Percentiles rank a stretch among this genome's conserved stretches.
These are phyloP conservation scores for Pleurotus pulmonarius DNA, from an alignment of 768 basidiomycete species.

Conservation along the genomic window DNA sequence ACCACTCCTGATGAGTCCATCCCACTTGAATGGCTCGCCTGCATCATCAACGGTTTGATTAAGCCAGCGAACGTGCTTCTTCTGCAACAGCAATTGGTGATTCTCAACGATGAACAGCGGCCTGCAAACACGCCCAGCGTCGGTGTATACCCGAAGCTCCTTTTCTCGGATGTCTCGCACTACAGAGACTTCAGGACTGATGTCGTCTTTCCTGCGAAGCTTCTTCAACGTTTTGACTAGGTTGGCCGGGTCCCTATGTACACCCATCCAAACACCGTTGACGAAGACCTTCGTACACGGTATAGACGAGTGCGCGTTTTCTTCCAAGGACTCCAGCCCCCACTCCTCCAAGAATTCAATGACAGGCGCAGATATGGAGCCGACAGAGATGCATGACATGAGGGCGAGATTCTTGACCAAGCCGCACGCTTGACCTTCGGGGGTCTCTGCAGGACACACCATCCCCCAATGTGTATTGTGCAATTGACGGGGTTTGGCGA, in stretches of 20 bases:
- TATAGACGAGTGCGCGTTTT: slow-evolving; percentile 81
- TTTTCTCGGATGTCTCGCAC: slow-evolving; percentile 97
- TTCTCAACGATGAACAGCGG: slow-evolving; percentile 96
- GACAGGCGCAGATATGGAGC: slow-evolving; percentile 91
- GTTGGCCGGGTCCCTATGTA: slow-evolving; percentile 91
- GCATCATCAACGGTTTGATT: slow-evolving; percentile 53
- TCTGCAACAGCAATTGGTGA: slow-evolving; percentile 78
- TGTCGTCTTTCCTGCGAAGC: slow-evolving; percentile 89
- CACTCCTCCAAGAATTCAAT: slow-evolving; percentile 99
- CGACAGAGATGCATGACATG: slow-evolving; percentile 98
- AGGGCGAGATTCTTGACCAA: slow-evolving; percentile 97
- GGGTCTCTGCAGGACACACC: slow-evolving; percentile 99
- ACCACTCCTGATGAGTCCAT: slow-evolving; percentile 79
- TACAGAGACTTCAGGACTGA: slow-evolving; percentile 93
- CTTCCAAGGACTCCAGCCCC: slow-evolving; percentile 93
- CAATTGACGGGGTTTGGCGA: slow-evolving; percentile 97
- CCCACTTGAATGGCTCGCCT: slow-evolving; percentile 76
- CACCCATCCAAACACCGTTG: slow-evolving; percentile 99
- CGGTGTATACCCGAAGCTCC: slow-evolving; percentile 92
- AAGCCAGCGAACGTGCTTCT: slow-evolving; percentile 79
- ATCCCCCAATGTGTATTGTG: slow-evolving; percentile 99
- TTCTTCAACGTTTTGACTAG: slow-evolving; percentile 92
- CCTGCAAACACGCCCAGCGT: slow-evolving; percentile 94
- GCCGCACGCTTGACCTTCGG: slow-evolving; percentile 99
- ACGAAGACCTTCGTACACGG: slow-evolving; percentile 96